phyloP scores from a whole-genome alignment of 2,329 filamentous ascomycete genomes.

The Trichoderma endophyticum region DNA sequence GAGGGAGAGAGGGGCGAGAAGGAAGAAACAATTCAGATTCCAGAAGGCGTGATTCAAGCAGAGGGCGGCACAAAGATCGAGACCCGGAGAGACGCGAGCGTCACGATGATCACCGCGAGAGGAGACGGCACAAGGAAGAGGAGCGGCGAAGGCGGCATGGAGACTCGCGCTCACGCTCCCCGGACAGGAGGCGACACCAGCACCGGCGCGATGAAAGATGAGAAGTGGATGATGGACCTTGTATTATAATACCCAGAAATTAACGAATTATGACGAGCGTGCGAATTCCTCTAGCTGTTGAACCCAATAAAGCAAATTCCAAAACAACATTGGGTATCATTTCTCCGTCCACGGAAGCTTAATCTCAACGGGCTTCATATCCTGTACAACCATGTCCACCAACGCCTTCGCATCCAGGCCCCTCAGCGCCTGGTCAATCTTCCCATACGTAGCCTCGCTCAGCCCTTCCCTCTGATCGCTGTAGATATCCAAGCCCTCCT shows the following conservation, averaged over 20 bases:
- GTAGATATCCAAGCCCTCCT: slow-evolving; percentile 78
- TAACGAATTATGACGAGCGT: neutral
- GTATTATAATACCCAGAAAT: neutral
- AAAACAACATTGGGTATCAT: slow-evolving; percentile 11
- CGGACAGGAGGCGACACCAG: slow-evolving; percentile 15
- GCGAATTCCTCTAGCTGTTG: neutral
- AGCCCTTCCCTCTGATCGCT: slow-evolving; percentile 60
- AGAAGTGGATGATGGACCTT: neutral
- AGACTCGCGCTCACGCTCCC: slow-evolving; percentile 17
- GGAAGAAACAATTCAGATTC: slow-evolving; percentile 21
- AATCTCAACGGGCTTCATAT: slow-evolving; percentile 52
- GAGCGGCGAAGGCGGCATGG: slow-evolving; percentile 20
- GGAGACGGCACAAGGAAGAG: slow-evolving; percentile 21
- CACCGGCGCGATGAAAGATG: slow-evolving; percentile 20
- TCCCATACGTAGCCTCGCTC: slow-evolving; percentile 52
- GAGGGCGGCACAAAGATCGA: neutral
- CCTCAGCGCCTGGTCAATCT: slow-evolving; percentile 52
- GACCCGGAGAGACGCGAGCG: slow-evolving; percentile 9
- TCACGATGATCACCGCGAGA: slow-evolving; percentile 17
- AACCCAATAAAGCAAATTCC: neutral
- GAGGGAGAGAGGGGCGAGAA: slow-evolving; percentile 20
- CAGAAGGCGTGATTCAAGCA: slow-evolving; percentile 5
- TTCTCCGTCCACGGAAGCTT: slow-evolving; percentile 47
- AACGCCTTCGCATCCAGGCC: slow-evolving; percentile 52
- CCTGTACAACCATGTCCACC: slow-evolving; percentile 44